Evolutionary conservation across 176 grass and related monocot genomes (phyloP).

Genomic region (Cymbopogon citratus): DNA sequence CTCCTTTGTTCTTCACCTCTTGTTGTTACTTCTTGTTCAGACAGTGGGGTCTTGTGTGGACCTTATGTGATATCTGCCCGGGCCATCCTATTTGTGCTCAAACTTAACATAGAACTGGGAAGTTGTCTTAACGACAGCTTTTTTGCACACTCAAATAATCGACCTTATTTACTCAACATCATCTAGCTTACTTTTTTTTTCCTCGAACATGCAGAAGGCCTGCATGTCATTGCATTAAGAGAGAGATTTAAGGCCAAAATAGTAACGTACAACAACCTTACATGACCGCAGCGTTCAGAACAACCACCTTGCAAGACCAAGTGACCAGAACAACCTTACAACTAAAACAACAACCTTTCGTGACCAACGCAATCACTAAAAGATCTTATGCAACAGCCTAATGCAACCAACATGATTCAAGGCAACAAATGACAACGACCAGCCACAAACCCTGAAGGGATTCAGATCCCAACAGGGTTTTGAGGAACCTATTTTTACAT

Average conservation of each 20-base stretch:
- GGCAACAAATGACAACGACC: background rate
- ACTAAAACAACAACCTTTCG: background rate
- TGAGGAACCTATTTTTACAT: background rate
- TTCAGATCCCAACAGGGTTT: background rate
- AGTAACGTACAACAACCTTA: background rate
- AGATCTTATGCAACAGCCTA: background rate
- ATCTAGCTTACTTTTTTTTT: background rate
- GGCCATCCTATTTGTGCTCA: background rate
- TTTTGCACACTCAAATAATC: background rate
- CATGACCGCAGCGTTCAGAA: background rate
- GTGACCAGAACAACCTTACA: background rate
- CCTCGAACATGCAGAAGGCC: background rate
- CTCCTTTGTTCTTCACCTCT: background rate
- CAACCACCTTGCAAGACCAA: background rate
- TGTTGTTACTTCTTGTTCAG: background rate
- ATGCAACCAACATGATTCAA: background rate
- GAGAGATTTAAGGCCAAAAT: background rate
- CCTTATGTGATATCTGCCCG: background rate
- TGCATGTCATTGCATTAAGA: background rate
- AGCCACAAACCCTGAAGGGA: background rate
- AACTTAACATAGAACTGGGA: background rate
- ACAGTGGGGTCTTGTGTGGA: background rate
- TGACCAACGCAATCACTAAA: background rate
- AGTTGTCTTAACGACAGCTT: background rate
- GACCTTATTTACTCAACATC: background rate